phyloP scores from a whole-genome alignment of 2,329 filamentous ascomycete species.

The Stromatinia cepivora region DNA sequence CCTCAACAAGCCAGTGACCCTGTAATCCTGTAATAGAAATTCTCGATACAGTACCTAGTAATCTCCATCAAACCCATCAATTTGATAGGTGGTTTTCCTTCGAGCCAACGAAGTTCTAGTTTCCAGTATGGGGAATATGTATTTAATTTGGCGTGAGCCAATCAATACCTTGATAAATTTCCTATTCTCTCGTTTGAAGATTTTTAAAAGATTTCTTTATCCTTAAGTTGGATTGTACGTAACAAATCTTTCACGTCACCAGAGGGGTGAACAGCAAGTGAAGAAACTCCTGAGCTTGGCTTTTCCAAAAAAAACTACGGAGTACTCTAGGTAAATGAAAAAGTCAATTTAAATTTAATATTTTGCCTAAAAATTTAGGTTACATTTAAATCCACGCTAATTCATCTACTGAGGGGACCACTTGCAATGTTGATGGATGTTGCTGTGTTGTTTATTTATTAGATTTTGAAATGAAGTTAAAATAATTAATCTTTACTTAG shows the following conservation, averaged over 20 bases:
- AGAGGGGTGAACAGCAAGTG: neutral
- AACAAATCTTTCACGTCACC: constrained; percentile 13
- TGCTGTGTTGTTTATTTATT: constrained; percentile 17
- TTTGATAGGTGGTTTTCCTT: neutral
- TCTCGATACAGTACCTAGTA: neutral
- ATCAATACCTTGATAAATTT: neutral
- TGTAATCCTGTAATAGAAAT: neutral
- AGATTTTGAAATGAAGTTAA: constrained; percentile 15
- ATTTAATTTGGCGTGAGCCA: constrained; percentile 10
- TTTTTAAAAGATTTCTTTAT: neutral
- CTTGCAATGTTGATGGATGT: constrained; percentile 14
- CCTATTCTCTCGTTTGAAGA: neutral
- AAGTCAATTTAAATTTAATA: neutral
- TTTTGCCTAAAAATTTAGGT: neutral
- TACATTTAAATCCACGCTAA: neutral
- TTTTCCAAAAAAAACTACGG: too few species aligned
- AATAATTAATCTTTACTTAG: constrained; percentile 4
- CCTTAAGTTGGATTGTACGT: neutral
- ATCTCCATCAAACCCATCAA: neutral
- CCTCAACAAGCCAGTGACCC: neutral
- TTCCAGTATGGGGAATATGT: neutral
- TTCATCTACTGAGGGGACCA: constrained; percentile 17
- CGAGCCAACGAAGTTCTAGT: neutral
- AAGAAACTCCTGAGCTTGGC: neutral
- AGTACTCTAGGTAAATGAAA: neutral